phyloP scores from a whole-genome alignment of 2,329 filamentous ascomycete species.

The Aspergillus chevalieri region DNA sequence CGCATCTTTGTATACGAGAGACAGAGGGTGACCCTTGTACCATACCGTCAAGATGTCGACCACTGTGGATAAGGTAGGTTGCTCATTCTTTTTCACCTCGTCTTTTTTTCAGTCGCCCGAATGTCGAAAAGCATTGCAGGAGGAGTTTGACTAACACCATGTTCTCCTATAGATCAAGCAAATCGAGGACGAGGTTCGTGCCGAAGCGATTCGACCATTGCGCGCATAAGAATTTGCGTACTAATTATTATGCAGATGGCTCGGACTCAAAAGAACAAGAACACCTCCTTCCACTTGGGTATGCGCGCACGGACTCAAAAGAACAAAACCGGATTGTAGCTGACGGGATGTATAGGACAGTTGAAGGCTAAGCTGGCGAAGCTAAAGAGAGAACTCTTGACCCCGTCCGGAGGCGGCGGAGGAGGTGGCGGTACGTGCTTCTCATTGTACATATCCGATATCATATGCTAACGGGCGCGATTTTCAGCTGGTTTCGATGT shows the following conservation, averaged over 20 bases:
- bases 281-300: slow-evolving; percentile 85
- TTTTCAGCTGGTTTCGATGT: slow-evolving; percentile 80
- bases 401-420: slow-evolving; percentile 74
- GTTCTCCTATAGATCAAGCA: slow-evolving; percentile 71
- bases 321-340: neutral
- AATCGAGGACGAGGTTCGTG: slow-evolving; percentile 82
- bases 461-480: slow-evolving; percentile 13
- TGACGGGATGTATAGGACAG: slow-evolving; percentile 51
- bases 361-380: slow-evolving; percentile 98
- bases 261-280: slow-evolving; percentile 95
- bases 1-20: slow-evolving; percentile 4
- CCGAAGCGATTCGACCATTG: slow-evolving; percentile 3
- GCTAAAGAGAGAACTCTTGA: slow-evolving; percentile 91
- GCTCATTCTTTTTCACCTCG: neutral
- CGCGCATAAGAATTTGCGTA: neutral
- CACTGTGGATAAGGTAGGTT: slow-evolving; percentile 84
- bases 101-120: neutral
- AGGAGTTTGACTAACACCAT: slow-evolving; percentile 22
- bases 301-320: slow-evolving; percentile 13
- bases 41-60: slow-evolving; percentile 70
- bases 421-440: slow-evolving; percentile 58
- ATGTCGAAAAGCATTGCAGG: neutral
- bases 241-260: slow-evolving; percentile 62
- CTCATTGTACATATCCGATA: slow-evolving; percentile 1
- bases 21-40: slow-evolving; percentile 15